Conservation (phyloP, 2,329 filamentous ascomycete species). For the Colletotrichum somersetense region DNA sequence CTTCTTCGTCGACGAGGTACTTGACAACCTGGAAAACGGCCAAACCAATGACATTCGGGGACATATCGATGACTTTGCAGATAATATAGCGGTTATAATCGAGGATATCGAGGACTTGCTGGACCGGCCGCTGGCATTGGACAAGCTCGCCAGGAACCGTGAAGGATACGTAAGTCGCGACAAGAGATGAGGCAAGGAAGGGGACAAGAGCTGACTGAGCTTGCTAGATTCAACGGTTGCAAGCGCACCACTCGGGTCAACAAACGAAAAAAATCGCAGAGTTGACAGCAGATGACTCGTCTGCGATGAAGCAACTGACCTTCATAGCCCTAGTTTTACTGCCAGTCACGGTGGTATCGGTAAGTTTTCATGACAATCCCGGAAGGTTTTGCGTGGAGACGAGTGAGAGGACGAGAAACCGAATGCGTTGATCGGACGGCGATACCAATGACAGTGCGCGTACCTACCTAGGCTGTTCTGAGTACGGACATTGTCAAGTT, state of each 20-base stretch:
- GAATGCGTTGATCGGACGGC: constrained; percentile 25
- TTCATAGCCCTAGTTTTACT: constrained; percentile 32
- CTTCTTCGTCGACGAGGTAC: constrained; percentile 15
- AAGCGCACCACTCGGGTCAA: constrained; percentile 33
- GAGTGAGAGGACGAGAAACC: background rate
- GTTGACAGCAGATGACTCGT: constrained; percentile 31
- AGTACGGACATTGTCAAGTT: constrained; percentile 41
- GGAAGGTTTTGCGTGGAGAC: background rate
- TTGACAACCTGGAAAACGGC: too few relatives aligned
- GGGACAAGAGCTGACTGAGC: constrained; percentile 1
- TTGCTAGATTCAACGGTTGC: constrained; percentile 33
- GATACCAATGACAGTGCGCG: constrained; percentile 4
- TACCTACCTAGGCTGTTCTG: constrained; percentile 24
- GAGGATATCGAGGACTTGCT: constrained; percentile 31
- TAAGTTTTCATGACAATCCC: constrained; percentile 11
- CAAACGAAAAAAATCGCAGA: constrained; percentile 33
- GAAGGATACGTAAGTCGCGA: constrained; percentile 32
- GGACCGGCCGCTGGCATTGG: constrained; percentile 25
- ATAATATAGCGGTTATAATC: background rate
- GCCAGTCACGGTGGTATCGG: constrained; percentile 36
- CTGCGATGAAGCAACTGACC: constrained; percentile 35
- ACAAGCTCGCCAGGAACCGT: constrained; percentile 29
- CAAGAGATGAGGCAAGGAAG: background rate
- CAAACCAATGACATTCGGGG: constrained; percentile 4
- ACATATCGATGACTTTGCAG: constrained; percentile 19